Evolutionary conservation across 2,329 filamentous ascomycete genomes (phyloP).

Genomic region (Colletotrichum sp.): DNA sequence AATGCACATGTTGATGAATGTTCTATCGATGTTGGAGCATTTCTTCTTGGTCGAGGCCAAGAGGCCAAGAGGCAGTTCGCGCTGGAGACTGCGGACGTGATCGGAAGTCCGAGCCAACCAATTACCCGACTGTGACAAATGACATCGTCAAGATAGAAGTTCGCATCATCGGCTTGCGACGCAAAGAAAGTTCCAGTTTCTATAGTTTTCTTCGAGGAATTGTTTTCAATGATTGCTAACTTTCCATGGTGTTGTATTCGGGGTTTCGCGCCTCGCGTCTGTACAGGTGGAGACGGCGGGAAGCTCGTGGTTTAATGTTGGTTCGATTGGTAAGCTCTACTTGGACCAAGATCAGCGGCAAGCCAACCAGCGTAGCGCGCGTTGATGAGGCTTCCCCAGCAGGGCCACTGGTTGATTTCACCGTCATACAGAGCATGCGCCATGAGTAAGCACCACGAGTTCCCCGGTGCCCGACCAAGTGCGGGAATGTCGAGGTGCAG

Average conservation of each 20-base stretch:
- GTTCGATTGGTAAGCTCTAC: conserved; percentile 1
- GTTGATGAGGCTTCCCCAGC: background rate
- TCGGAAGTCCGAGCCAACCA: background rate
- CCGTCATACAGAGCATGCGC: background rate
- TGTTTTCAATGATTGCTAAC: background rate
- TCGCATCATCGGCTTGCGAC: background rate
- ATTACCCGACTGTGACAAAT: background rate
- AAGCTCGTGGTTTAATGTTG: background rate
- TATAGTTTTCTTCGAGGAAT: background rate
- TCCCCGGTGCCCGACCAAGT: background rate
- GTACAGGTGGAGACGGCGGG: background rate
- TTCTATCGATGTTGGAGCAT: background rate
- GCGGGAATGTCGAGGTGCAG: background rate
- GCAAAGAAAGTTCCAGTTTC: background rate
- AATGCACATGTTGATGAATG: background rate
- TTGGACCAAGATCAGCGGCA: background rate
- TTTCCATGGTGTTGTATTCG: background rate
- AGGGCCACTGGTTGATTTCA: background rate
- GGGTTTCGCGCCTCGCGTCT: background rate
- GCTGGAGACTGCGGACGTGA: background rate
- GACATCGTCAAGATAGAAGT: background rate
- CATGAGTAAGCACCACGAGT: background rate
- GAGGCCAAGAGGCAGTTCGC: background rate
- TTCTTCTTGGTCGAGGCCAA: background rate
- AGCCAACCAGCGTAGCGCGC: background rate